Evolutionary conservation across 768 basidiomycete species (phyloP), one percentile per base, ranked within the genome.

Genomic region (Boletus sensibilis): DNA sequence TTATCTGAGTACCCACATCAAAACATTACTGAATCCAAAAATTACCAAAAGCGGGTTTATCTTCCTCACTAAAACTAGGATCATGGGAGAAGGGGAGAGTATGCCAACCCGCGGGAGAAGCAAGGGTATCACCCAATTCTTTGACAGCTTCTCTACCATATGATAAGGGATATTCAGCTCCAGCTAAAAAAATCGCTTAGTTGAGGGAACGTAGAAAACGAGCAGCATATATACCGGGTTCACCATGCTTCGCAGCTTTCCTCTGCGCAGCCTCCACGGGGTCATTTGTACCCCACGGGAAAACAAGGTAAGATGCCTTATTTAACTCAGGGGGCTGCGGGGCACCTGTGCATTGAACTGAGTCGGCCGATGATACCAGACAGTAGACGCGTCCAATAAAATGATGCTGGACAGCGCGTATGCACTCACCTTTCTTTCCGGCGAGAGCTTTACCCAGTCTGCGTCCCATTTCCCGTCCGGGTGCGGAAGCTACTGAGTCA

Each of bases 31-130:
- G 21, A 6, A 29, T 29, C 8, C 12, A 41, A 49, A 44, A 48
- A 55, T 47, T 45, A 67, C 67, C 41, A 38, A 57, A 61, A 0
- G 35, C 5, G 13, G 21, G 10, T 47, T 46, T 44, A 34, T 55
- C 39, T 1, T 35, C 69, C 67, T 56, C 53, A 45, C 55, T 48
- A 33, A 25, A 8, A 16, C 74, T 70, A 0, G 93, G 92, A 64
- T 94, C 91, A 60, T 85, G 80, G 9, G 73, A 64, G 59, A 78
- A 78, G 14, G 94, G 94, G 46, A 98, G 77, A 0, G 87, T 69
- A 67, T 99, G 96, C 96, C 96, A 99, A 5, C 96, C 96, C 44
- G 82, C 78, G 14, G 96, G 96, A 45, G 89, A 90, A 5, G 95
- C 94, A 9, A 87, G 71, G 0, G 68, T 66, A 69, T 99, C 96